A percentile compares a stretch with the other conserved stretches of the same genome.
These are phyloP conservation scores for Colletotrichum gigasporum DNA, from an alignment of 2,329 filamentous ascomycete species.

Conservation along the genomic window DNA sequence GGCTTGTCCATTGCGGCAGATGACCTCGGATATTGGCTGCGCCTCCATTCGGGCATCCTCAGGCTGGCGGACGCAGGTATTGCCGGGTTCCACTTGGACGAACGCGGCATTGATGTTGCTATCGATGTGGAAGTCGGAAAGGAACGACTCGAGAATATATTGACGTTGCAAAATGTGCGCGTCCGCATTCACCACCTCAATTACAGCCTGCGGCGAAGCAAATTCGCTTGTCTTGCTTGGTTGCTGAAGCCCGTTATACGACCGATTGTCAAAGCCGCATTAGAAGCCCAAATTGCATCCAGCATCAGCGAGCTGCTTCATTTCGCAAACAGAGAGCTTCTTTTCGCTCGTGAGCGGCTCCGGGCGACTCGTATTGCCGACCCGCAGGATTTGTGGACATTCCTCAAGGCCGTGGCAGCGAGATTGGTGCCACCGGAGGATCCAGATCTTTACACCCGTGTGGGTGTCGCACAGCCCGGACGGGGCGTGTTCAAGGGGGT, in stretches of 20 bases:
- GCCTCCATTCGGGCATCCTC: conserved; percentile 79
- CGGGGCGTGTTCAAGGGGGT: conserved; percentile 78
- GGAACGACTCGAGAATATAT: conserved; percentile 81
- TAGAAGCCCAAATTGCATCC: conserved; percentile 81
- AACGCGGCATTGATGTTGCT: conserved; percentile 86
- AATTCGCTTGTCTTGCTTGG: conserved; percentile 82
- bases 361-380: conserved; percentile 85
- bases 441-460: conserved; percentile 77
- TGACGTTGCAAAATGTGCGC: conserved; percentile 78
- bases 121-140: conserved; percentile 86
- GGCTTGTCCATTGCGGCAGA: conserved; percentile 86
- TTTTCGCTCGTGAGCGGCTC: conserved; percentile 87
- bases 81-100: conserved; percentile 85
- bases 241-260: conserved; percentile 84
- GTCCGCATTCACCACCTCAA: conserved; percentile 89
- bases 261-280: conserved; percentile 79
- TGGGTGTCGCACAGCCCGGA: conserved; percentile 71
- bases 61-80: conserved; percentile 85
- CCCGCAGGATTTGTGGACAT: conserved; percentile 82
- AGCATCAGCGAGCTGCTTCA: conserved; percentile 77
- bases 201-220: conserved; percentile 79
- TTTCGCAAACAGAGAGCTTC: conserved; percentile 82
- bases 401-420: conserved; percentile 83
- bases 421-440: conserved; percentile 77
- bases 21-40: conserved; percentile 90